Conservation (phyloP, 371 early-diverging fungal genomes). For the Apophysomyces elegans region DNA sequence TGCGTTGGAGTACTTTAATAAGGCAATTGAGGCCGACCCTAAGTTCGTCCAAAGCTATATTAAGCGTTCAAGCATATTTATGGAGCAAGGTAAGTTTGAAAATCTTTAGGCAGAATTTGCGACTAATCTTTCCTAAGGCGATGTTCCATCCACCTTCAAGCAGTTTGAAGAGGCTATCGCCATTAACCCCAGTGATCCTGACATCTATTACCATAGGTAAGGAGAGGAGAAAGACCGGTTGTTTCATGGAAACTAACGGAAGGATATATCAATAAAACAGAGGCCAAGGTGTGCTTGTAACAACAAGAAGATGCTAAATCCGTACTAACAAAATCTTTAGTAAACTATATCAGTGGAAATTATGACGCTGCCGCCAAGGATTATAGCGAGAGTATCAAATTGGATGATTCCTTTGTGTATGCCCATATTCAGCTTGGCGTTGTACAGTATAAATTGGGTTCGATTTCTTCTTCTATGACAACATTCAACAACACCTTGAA, state of each 20-base stretch:
- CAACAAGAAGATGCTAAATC: background rate
- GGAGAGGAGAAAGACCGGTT: constrained; percentile 15
- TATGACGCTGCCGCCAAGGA: constrained; percentile 82
- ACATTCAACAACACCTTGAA: constrained; percentile 82
- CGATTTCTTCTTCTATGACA: constrained; percentile 68
- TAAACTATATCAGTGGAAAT: constrained; percentile 79
- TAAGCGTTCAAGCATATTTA: constrained; percentile 87
- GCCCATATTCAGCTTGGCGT: constrained; percentile 95
- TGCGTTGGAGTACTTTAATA: constrained; percentile 79
- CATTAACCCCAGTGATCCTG: constrained; percentile 71
- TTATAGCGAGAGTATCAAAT: constrained; percentile 79
- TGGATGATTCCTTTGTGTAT: constrained; percentile 86
- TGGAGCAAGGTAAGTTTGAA: constrained; percentile 69
- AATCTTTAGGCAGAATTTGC: background rate
- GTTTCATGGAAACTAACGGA: background rate
- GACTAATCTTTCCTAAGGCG: constrained; percentile 36
- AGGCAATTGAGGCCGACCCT: constrained; percentile 80
- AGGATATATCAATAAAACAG: constrained; percentile 16
- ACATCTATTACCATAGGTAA: constrained; percentile 77
- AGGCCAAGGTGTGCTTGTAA: constrained; percentile 40
- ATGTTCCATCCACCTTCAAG: constrained; percentile 64
- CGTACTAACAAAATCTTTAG: constrained; percentile 20
- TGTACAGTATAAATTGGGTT: constrained; percentile 91
- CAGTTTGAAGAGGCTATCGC: constrained; percentile 76
- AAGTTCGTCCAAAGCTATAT: constrained; percentile 82